Base-by-base conservation (phyloP, 2,329 filamentous ascomycete genomes). In the Stagonosporopsis vannaccii region DNA sequence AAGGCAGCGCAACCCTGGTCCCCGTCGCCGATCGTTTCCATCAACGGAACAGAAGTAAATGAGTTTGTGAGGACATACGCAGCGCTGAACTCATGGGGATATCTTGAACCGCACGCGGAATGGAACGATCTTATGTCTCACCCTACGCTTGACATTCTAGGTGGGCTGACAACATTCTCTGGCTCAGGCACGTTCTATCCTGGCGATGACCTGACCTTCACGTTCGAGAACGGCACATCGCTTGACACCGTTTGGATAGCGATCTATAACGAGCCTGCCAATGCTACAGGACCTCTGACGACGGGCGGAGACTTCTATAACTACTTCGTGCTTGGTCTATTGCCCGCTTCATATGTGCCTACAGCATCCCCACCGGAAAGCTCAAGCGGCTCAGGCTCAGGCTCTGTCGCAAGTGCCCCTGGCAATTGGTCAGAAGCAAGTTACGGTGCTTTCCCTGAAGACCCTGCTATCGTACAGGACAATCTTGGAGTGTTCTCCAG, bases 291-390 rank as follows among this genome's bases (percentile, higher is more conserved):
- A 6, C 71, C 73, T 2, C 57, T 80, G 2, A 71, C 67, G 5
- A 79, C 74, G 0, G 76, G 72, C 3, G 75, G 75, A 0, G 77
- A 79, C 53, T 77, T 77, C 48, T 80, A 77, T 65, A 77, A 78
- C 56, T 78, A 73, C 61, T 80, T 79, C 39, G 77, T 79, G 1
- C 62, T 74, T 1, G 66, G 68, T 3, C 23, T 67, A 0, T 33
- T 65, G 1, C 68, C 68, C 3, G 65, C 48, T 1, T 60, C 51
- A 3, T 71, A 43, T 37, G 33, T 66, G 11, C 49, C 40, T 22
- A 39, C 25, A 4, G 28, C 39, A n/a, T 25, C 50, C 9, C 35
- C 35, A 12, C 35, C 17, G 26, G 36, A 33, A 36, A 26, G 17
- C 41, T 45, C 19, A 4, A 13, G 26, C 35, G 23, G 25, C 12